Conservation (phyloP, 257 asterid species). For the Gentiana macrophylla region DNA sequence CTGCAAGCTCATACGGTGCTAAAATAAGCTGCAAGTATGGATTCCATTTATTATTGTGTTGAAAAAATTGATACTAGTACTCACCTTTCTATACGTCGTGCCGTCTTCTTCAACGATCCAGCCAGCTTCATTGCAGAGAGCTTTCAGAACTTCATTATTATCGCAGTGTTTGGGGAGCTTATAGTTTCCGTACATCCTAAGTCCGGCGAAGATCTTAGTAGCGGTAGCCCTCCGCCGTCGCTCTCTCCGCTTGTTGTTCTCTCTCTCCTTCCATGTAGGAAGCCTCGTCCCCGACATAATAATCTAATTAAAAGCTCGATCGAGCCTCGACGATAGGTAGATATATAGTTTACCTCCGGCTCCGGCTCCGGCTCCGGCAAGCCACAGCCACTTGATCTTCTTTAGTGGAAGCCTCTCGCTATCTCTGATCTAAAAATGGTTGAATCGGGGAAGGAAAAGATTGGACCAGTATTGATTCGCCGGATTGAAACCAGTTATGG, state of each 20-base stretch:
- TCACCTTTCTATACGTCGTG: slow-evolving; percentile 82
- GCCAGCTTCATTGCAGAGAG: slow-evolving; percentile 90
- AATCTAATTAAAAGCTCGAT: no score
- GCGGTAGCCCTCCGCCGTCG: slow-evolving; percentile 94
- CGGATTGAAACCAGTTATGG: background rate
- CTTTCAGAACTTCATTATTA: slow-evolving; percentile 89
- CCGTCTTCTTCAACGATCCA: slow-evolving; percentile 94
- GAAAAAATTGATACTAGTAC: slow-evolving; percentile 5
- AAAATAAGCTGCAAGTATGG: background rate
- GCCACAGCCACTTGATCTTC: no score
- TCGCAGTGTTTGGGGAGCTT: slow-evolving; percentile 96
- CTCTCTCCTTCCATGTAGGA: slow-evolving; percentile 97
- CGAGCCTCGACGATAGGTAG: no score
- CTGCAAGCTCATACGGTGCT: background rate
- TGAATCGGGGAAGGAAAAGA: no score
- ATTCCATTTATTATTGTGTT: background rate
- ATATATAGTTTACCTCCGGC: no score
- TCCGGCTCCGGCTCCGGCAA: no score
- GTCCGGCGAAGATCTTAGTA: slow-evolving; percentile 86
- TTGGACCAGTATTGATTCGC: no score
- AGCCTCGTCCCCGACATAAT: slow-evolving; percentile 87
- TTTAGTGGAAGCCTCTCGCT: no score
- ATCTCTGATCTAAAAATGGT: background rate
- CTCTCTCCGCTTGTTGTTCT: slow-evolving; percentile 94
- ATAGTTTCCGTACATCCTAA: slow-evolving; percentile 81